Conservation (phyloP, 768 basidiomycete species). For the Phaeotremella fagi region DNA sequence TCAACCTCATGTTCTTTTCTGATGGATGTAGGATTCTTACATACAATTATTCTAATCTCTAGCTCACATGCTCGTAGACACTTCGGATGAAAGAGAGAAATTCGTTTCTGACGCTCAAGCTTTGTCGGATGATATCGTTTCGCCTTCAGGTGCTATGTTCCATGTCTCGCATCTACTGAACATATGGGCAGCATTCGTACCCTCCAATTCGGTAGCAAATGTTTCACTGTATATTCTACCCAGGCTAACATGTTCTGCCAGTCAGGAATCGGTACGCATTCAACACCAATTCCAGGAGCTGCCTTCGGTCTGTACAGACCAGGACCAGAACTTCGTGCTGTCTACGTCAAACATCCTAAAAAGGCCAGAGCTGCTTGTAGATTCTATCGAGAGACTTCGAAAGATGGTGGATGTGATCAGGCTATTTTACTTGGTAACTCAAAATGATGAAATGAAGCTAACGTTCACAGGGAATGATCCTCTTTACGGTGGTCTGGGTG, state of each 20-base stretch:
- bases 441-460: not conserved
- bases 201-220: conserved; percentile 29
- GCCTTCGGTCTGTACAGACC: conserved; percentile 46
- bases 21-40: conserved; percentile 41
- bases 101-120: conserved; percentile 38
- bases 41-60: not conserved
- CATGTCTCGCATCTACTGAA: conserved; percentile 39
- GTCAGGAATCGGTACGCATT: conserved; percentile 43
- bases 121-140: conserved; percentile 38
- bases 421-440: conserved; percentile 40
- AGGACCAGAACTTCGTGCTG: conserved; percentile 41
- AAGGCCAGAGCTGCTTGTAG: conserved; percentile 39
- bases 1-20: conserved; percentile 44
- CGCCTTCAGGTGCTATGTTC: conserved; percentile 33
- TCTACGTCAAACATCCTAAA: conserved; percentile 33
- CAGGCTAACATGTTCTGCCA: conserved; percentile 3
- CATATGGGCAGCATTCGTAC: conserved; percentile 41
- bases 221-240: not conserved
- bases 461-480: conserved; percentile 34
- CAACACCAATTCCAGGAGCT: conserved; percentile 8
- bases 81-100: conserved; percentile 25
- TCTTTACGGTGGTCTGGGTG: conserved; percentile 46
- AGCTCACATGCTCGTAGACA: conserved; percentile 20
- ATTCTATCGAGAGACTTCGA: conserved; percentile 19
- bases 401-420: conserved; percentile 43